Percentiles rank a stretch among this genome's conserved stretches.
phyloP scores from a whole-genome alignment of 2,329 filamentous ascomycete species.

The Calonectria naviculata region DNA sequence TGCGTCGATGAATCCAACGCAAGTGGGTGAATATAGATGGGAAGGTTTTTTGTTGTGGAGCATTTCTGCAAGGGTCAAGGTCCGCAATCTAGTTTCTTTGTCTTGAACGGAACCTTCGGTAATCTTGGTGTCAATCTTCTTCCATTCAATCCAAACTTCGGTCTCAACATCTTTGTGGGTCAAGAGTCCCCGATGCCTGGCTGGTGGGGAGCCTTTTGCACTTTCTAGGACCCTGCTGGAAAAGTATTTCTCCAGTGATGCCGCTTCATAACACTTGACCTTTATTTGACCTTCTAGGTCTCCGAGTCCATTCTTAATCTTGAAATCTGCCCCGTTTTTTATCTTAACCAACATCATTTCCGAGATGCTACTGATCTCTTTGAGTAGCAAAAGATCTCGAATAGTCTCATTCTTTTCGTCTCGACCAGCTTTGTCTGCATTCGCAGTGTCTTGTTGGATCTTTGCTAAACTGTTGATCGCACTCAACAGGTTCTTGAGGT shows the following conservation, averaged over 20 bases:
- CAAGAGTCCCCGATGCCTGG: not conserved
- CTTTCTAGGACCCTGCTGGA: not conserved
- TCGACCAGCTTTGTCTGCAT: too few species aligned
- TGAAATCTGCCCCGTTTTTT: not conserved
- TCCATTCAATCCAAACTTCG: slow-evolving; percentile 10
- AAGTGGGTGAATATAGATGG: slow-evolving; percentile 2
- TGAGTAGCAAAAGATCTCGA: slow-evolving; percentile 1
- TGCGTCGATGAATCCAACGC: slow-evolving; percentile 5
- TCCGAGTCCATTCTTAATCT: not conserved
- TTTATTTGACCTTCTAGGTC: not conserved
- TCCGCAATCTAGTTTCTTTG: slow-evolving; percentile 1
- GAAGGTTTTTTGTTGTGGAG: not conserved
- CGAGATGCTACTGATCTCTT: slow-evolving; percentile 2
- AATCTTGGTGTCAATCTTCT: not conserved
- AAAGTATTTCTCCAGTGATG: not conserved
- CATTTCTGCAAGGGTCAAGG: slow-evolving; percentile 2
- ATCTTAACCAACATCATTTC: not conserved
- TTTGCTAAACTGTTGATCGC: not conserved
- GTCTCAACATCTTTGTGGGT: not conserved
- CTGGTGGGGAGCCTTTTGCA: not conserved
- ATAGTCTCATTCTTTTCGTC: not conserved
- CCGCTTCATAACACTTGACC: not conserved
- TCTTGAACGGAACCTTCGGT: not conserved
- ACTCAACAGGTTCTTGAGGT: not conserved
- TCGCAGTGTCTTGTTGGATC: not conserved